Percentiles rank a stretch among this genome's conserved stretches.
Evolutionary conservation across 75 land plant genomes (phyloP).

Genomic region (Pinus tabuliformis): DNA sequence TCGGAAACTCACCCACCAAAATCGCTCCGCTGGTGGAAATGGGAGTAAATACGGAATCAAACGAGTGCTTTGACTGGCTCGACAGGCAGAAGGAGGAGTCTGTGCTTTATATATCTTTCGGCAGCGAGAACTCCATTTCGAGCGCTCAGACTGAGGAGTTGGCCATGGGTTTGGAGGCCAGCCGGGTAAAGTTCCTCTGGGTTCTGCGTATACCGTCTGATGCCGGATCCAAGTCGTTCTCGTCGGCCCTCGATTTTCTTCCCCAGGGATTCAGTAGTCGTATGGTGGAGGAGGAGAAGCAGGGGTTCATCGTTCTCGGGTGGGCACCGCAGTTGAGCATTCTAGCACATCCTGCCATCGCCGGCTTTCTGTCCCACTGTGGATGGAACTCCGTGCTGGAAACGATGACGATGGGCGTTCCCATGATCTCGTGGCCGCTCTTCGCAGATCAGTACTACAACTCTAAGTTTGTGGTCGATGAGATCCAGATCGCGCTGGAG

Average conservation of each 20-base stretch:
- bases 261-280: background rate
- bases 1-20: background rate
- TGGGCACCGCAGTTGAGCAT: background rate
- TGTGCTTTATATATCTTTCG: conserved; percentile 30
- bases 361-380: conserved; percentile 28
- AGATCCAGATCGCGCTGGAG: too few relatives aligned
- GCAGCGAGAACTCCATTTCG: conserved; percentile 20
- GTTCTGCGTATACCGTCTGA: background rate
- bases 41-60: background rate
- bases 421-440: conserved; percentile 26
- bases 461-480: background rate
- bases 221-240: background rate
- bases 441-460: conserved; percentile 28
- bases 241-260: background rate
- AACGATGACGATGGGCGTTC: conserved; percentile 19
- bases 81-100: conserved; percentile 15
- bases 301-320: background rate
- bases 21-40: background rate
- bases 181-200: conserved; percentile 29
- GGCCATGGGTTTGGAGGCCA: conserved; percentile 19
- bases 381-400: conserved; percentile 26
- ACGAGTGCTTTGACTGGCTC: conserved; percentile 13
- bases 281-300: background rate
- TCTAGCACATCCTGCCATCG: conserved; percentile 11
- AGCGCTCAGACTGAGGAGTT: conserved; percentile 20